These are phyloP conservation scores for Balansia obtecta DNA, from an alignment of 2,329 filamentous ascomycete genomes.

Conservation along the genomic window DNA sequence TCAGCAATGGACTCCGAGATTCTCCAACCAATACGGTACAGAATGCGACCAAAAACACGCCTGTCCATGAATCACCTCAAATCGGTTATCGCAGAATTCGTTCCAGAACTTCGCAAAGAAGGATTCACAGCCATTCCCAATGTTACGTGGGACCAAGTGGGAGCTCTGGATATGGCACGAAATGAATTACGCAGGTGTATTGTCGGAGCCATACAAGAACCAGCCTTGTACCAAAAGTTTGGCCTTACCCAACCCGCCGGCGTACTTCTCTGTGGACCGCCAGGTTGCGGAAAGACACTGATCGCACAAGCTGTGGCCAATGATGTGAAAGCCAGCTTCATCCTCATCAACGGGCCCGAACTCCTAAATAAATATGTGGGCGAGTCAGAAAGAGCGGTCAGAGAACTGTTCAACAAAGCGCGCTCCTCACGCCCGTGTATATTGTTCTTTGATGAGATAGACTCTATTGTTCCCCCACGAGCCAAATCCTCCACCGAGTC, in stretches of 20 bases:
- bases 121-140: constrained; percentile 91
- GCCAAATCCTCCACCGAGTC: constrained; percentile 71
- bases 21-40: not conserved
- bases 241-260: constrained; percentile 75
- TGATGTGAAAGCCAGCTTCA: constrained; percentile 93
- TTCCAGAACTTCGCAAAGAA: constrained; percentile 63
- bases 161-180: constrained; percentile 68
- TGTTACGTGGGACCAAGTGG: constrained; percentile 87
- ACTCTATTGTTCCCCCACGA: constrained; percentile 77
- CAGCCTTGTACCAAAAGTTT: constrained; percentile 61
- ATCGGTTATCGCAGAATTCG: constrained; percentile 52
- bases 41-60: constrained; percentile 1
- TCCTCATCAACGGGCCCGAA: constrained; percentile 93
- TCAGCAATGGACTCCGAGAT: not conserved
- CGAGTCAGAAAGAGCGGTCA: constrained; percentile 85
- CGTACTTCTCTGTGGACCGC: constrained; percentile 90
- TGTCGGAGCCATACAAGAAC: constrained; percentile 76
- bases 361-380: constrained; percentile 96
- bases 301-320: constrained; percentile 94
- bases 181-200: constrained; percentile 75
- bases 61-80: constrained; percentile 47
- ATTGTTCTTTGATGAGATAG: constrained; percentile 95
- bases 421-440: constrained; percentile 82
- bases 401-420: constrained; percentile 83
- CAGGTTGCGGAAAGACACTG: constrained; percentile 92